Base-by-base conservation (phyloP, 164 flowering plant species). In the Aristolochia fimbriata region DNA sequence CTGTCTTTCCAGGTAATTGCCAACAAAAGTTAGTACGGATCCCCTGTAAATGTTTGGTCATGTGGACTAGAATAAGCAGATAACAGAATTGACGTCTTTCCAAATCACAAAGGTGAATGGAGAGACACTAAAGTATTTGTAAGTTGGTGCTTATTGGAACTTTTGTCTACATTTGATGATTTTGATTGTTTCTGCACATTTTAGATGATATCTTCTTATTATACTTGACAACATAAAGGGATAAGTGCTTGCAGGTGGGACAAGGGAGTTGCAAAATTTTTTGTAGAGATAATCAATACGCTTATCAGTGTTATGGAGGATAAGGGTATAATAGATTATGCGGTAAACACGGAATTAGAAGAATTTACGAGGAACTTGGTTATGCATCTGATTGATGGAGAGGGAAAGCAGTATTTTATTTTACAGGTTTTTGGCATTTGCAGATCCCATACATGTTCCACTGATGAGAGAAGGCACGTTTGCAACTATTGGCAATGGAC, bases 341-440 rank as follows among this genome's bases (percentile, higher is more conserved):
- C n/a, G 14, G 1, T 16, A 50, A 48, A 31, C 58, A 56, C 57
- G 6, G 19, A 6, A 52, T 21, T 4, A 11, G 51, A 7, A 52
- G 14, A 24, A 21, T 51, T 63, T 43, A 43, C 68, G 21, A 67
- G 61, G 56, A 50, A 65, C 22, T 41, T 57, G 2, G 55, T 68
- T 12, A 54, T 37, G 20, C 31, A 16, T 52, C 30, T 14, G 15
- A n/a, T 16, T 22, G 69, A 49, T 15, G 10, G 71, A 64, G 47
- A 49, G 48, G 19, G 65, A 51, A 45, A 66, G 51, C 1, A 62
- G 65, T 31, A 68, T 84, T 46, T 76, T 83, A 51, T 78, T 57
- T 64, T 69, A 74, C 73, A 80, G 76, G 74, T 70, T 81, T 31
- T 81, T 81, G 64, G 68, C 83, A 16, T 80, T 84, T 55, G 82